Evolutionary conservation across 768 basidiomycete genomes (phyloP).

Genomic region (Boletellus sp.): DNA sequence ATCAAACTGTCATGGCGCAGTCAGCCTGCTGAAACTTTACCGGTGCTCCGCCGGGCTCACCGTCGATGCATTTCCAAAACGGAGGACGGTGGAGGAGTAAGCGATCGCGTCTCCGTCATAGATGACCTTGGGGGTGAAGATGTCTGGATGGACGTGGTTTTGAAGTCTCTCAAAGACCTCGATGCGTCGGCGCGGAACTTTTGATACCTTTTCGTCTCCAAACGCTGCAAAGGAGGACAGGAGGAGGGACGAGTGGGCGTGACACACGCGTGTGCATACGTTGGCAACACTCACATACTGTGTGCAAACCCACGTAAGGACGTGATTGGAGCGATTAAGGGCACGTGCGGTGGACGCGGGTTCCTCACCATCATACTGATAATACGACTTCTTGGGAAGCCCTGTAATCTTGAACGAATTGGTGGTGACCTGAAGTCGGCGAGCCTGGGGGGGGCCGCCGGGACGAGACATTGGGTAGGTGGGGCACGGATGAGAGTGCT

Average conservation of each 20-base stretch:
- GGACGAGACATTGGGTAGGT: conserved; percentile 22
- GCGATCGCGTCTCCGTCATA: conserved; percentile 46
- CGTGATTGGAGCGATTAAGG: conserved; percentile 5
- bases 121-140: conserved; percentile 42
- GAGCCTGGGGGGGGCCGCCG: conserved; percentile 13
- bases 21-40: background rate
- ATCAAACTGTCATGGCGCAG: conserved; percentile 28
- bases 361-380: conserved; percentile 33
- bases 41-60: conserved; percentile 19
- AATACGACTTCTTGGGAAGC: conserved; percentile 24
- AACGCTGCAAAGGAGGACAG: conserved; percentile 13
- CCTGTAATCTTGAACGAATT: conserved; percentile 32
- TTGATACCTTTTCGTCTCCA: conserved; percentile 4
- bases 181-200: conserved; percentile 21
- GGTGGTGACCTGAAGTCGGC: conserved; percentile 27
- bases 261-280: background rate
- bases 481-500: background rate
- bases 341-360: conserved; percentile 1
- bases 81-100: conserved; percentile 34
- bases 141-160: conserved; percentile 26
- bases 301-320: background rate
- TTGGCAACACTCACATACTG: conserved; percentile 26
- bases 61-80: conserved; percentile 29
- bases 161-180: conserved; percentile 37
- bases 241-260: background rate